phyloP scores from a whole-genome alignment of 1,284 basidiomycete species.

The Boletus smithii region DNA sequence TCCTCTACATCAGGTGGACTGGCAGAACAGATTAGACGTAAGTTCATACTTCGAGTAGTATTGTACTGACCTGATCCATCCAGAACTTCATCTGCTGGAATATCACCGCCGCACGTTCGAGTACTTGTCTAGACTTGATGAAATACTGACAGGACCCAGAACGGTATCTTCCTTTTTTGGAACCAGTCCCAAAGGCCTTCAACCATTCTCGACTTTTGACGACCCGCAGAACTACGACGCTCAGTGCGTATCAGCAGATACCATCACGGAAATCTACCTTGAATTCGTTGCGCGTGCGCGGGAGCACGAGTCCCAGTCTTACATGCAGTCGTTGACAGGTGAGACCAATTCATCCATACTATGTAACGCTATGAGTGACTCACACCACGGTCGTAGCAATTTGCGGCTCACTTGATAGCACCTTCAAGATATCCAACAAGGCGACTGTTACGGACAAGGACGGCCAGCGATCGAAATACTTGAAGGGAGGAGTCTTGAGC shows the following conservation, averaged over 20 bases:
- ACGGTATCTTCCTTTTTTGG: too few relatives aligned
- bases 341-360: too few relatives aligned
- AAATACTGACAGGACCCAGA: too few relatives aligned
- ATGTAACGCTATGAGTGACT: too few relatives aligned
- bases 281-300: neutral
- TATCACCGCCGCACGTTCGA: neutral
- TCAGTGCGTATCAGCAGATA: neutral
- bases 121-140: neutral
- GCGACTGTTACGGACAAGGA: neutral
- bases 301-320: neutral
- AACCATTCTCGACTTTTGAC: neutral
- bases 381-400: neutral
- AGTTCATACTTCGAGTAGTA: too few relatives aligned
- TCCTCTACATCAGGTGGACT: neutral
- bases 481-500: slow-evolving; percentile 2
- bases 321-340: slow-evolving; percentile 1
- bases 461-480: neutral
- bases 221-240: neutral
- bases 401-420: slow-evolving; percentile 2
- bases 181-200: neutral
- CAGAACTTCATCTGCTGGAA: neutral
- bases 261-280: neutral
- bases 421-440: slow-evolving; percentile 4
- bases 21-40: neutral
- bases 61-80: too few relatives aligned